These are phyloP conservation scores for Lipomyces starkeyi DNA, from an alignment of 805 yeast species.

Conservation along the genomic window DNA sequence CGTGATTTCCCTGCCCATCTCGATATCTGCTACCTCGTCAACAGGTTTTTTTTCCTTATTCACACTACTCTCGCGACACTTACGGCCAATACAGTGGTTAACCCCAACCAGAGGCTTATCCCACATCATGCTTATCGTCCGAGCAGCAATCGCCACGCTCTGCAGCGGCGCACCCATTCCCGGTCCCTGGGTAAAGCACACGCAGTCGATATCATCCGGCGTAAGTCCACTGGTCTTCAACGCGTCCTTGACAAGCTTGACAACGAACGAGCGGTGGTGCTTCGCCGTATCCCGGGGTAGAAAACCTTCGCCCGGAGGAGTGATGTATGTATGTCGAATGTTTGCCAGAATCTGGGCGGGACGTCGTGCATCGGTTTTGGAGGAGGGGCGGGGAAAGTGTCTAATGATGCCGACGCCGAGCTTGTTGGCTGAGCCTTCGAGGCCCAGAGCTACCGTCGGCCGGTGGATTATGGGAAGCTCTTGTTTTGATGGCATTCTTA, in stretches of 20 bases:
- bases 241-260: conserved; percentile 71
- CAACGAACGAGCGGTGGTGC: conserved; percentile 95
- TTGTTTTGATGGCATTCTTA: conserved; percentile 21
- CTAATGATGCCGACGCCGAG: conserved; percentile 90
- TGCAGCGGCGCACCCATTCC: conserved; percentile 99
- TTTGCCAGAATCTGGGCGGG: conserved; percentile 80
- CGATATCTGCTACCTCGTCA: conserved; percentile 63
- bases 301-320: conserved; percentile 99
- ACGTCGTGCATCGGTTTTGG: conserved; percentile 48
- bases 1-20: conserved; percentile 98
- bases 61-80: not conserved
- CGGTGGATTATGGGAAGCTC: conserved; percentile 5
- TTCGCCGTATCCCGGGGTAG: conserved; percentile 95
- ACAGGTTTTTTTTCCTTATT: not conserved
- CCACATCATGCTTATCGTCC: conserved; percentile 84
- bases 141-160: conserved; percentile 88
- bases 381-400: conserved; percentile 64
- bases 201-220: conserved; percentile 51
- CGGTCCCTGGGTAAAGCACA: conserved; percentile 97
- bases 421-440: conserved; percentile 97
- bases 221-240: conserved; percentile 63
- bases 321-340: conserved; percentile 89
- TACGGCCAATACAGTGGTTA: conserved; percentile 92
- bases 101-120: conserved; percentile 87
- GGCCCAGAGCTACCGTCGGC: conserved; percentile 71